Evolutionary conservation across 306 rosid species (phyloP).

Genomic region (Medicago truncatula): DNA sequence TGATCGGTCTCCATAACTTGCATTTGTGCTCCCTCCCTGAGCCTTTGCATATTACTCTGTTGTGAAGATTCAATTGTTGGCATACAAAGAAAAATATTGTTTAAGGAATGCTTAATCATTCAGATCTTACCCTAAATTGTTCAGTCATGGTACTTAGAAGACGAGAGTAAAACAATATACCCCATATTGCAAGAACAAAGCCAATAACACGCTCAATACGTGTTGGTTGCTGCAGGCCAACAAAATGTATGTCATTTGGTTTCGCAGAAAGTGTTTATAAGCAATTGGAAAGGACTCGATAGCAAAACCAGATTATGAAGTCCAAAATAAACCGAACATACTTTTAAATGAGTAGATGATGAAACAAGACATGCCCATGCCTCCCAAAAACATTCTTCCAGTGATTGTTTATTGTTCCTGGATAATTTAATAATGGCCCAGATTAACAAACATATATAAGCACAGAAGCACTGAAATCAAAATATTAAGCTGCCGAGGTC

Average conservation of each 20-base stretch:
- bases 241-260: slow-evolving; percentile 33
- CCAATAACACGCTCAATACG: slow-evolving; percentile 96
- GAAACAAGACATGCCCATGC: slow-evolving; percentile 98
- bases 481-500: slow-evolving; percentile 23
- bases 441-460: slow-evolving; percentile 47
- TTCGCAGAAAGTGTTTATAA: slow-evolving; percentile 33
- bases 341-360: slow-evolving; percentile 87
- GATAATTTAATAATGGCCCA: slow-evolving; percentile 36
- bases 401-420: slow-evolving; percentile 65
- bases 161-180: slow-evolving; percentile 88
- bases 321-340: slow-evolving; percentile 47
- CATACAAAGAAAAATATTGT: slow-evolving; percentile 35
- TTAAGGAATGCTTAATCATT: slow-evolving; percentile 25
- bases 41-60: slow-evolving; percentile 90
- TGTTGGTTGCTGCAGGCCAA: slow-evolving; percentile 71
- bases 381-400: slow-evolving; percentile 98
- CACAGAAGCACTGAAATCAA: slow-evolving; percentile 36
- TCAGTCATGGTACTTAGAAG: slow-evolving; percentile 94
- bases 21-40: slow-evolving; percentile 94
- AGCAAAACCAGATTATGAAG: slow-evolving; percentile 25
- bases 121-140: slow-evolving; percentile 86
- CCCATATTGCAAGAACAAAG: slow-evolving; percentile 95
- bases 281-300: slow-evolving; percentile 27
- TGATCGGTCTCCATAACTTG: slow-evolving; percentile 96
- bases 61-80: slow-evolving; percentile 46